Conservation (phyloP, 768 basidiomycete genomes). For the Suillus bovinus region DNA sequence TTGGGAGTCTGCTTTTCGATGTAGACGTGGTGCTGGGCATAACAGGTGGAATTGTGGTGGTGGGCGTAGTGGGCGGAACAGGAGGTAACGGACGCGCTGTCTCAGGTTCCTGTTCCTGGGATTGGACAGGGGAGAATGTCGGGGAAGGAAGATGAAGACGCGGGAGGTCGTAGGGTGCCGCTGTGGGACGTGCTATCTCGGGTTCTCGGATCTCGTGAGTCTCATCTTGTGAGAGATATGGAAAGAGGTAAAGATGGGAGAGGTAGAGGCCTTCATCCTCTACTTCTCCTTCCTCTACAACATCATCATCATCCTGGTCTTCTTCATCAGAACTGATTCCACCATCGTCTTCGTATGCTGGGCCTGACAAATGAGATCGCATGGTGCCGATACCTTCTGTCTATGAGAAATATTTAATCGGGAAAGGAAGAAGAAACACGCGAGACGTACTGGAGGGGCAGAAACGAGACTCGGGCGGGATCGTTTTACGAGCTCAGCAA, state of each 20-base stretch:
- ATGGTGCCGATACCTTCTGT: slow-evolving; percentile 87
- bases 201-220: slow-evolving; percentile 16
- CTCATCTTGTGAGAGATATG: slow-evolving; percentile 23
- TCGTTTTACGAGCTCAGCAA: slow-evolving; percentile 60
- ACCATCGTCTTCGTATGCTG: slow-evolving; percentile 76
- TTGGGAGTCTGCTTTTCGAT: slow-evolving; percentile 31
- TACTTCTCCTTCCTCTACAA: slow-evolving; percentile 31
- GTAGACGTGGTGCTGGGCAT: slow-evolving; percentile 14
- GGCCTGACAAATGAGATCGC: slow-evolving; percentile 56
- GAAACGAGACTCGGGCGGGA: slow-evolving; percentile 69
- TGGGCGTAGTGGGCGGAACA: slow-evolving; percentile 22
- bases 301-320: slow-evolving; percentile 41
- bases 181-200: slow-evolving; percentile 15
- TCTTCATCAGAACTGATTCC: slow-evolving; percentile 59
- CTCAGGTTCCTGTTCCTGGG: slow-evolving; percentile 20
- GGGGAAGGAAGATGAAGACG: neutral
- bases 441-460: slow-evolving; percentile 62
- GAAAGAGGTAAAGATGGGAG: slow-evolving; percentile 24
- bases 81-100: slow-evolving; percentile 22
- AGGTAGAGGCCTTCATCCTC: slow-evolving; percentile 31
- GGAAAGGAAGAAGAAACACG: slow-evolving; percentile 13
- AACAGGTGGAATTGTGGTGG: slow-evolving; percentile 26
- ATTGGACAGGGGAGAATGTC: neutral
- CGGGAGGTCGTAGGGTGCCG: neutral
- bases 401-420: slow-evolving; percentile 36